Base-by-base conservation (phyloP, 208 protist species). In the Acanthamoeba healyi region DNA sequence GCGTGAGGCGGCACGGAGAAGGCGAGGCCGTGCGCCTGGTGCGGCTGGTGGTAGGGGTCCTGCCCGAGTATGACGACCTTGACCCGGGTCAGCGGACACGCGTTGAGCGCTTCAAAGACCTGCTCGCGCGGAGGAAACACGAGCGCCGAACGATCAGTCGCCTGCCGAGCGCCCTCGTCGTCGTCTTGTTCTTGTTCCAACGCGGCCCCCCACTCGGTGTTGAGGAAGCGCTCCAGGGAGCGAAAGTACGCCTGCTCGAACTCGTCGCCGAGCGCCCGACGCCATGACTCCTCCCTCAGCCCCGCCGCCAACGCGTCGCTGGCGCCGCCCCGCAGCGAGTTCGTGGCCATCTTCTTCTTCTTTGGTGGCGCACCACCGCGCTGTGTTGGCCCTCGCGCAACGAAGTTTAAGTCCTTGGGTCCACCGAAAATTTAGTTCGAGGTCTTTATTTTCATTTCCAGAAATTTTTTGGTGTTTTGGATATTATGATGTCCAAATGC, bases 51-150 rank as follows among this genome's bases (percentile, higher is more conserved):
- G 38, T 90, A 90, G 29, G 82, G 82, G 56, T 90, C 82, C 32
- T 90, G 82, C 2, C 82, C 82, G 1, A 90, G 36, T 7, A 90
- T 70, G 82, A 90, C 82, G 9, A 67, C 82, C 36, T 70, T 90
- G 32, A 90, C 82, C 24, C 19, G 1, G 17, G 17, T 7, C 34
- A 90, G 58, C 14, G 82, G 82, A 70, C 82, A 90, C 12, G 29
- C 34, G 34, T 90, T 90, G 22, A 70, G 56, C 0, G 82, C 82
- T 2, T 44, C 82, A 46, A 90, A 90, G 2, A 90, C 58, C 24
- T 90, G 34, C 32, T 90, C 82, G 0, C 12, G 14, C 0, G 82
- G 82, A n/a, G 82, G 82, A 24, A 42, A 90, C 34, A 90, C 49
- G 4, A n/a, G n/a, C n/a, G n/a, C n/a, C n/a, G n/a, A n/a, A n/a